These are phyloP conservation scores for Multifurca ochricompacta DNA, from an alignment of 768 basidiomycete genomes.

Conservation along the genomic window DNA sequence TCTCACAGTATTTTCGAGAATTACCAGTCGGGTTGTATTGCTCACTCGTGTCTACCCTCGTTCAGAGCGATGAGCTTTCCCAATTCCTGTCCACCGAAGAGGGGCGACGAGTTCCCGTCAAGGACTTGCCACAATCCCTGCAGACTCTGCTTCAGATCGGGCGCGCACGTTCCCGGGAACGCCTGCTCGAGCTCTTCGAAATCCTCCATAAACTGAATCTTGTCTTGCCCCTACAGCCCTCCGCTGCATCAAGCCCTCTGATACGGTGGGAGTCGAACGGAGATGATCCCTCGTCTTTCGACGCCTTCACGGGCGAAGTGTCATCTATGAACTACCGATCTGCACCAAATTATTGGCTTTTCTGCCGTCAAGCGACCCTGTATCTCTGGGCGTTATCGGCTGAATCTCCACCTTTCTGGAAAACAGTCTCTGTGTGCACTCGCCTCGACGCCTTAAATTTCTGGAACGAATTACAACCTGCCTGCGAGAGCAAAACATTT, in stretches of 20 bases:
- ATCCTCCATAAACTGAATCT: constrained; percentile 51
- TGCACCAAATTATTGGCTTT: constrained; percentile 60
- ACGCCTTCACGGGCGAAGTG: constrained; percentile 38
- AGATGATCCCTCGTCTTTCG: constrained; percentile 41
- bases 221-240: constrained; percentile 47
- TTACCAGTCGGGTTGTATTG: constrained; percentile 60
- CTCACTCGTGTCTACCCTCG: constrained; percentile 49
- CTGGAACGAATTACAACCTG: constrained; percentile 51
- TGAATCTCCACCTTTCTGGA: constrained; percentile 46
- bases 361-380: constrained; percentile 47
- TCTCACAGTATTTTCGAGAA: constrained; percentile 56
- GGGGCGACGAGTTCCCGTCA: constrained; percentile 42
- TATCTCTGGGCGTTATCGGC: constrained; percentile 53
- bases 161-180: constrained; percentile 47
- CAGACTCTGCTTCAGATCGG: constrained; percentile 49
- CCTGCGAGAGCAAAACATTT: constrained; percentile 35
- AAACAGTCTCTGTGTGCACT: constrained; percentile 36
- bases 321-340: constrained; percentile 35
- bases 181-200: constrained; percentile 55
- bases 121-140: constrained; percentile 45
- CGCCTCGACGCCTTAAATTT: constrained; percentile 36
- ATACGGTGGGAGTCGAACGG: constrained; percentile 39
- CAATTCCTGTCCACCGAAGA: constrained; percentile 41
- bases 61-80: constrained; percentile 50
- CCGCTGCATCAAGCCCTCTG: constrained; percentile 34